Conservation (phyloP, 169 alveolate species). For the Ophryocystis elektroscirrha region DNA sequence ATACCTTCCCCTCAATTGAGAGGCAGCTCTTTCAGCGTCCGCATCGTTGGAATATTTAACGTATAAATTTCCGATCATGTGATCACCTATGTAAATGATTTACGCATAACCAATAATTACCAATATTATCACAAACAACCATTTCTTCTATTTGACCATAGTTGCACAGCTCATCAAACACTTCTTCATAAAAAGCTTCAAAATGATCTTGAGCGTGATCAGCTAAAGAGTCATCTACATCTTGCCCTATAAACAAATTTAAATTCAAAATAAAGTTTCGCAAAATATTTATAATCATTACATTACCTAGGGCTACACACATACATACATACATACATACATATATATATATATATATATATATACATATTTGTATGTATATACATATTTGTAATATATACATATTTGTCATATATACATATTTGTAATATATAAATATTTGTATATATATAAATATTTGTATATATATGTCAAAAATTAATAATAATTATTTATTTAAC, state of each 20-base stretch:
- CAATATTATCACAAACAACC: constrained; percentile 94
- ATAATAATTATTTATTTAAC: neutral
- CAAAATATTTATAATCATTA: too few relatives aligned
- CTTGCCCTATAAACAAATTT: constrained; percentile 2
- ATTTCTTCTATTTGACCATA: constrained; percentile 90
- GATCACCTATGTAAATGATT: constrained; percentile 54
- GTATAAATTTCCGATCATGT: constrained; percentile 90
- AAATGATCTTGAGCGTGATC: constrained; percentile 88
- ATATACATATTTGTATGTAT: too few relatives aligned
- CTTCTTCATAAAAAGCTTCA: constrained; percentile 92
- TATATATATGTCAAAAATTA: neutral
- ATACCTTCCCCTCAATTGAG: constrained; percentile 71
- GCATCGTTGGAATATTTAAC: constrained; percentile 79
- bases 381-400: too few relatives aligned
- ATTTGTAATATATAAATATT: too few relatives aligned
- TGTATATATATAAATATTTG: too few relatives aligned
- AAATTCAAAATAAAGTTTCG: too few relatives aligned
- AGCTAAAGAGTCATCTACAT: constrained; percentile 60
- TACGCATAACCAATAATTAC: neutral
- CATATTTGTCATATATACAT: constrained; percentile 1
- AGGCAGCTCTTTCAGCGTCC: constrained; percentile 75
- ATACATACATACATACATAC: neutral
- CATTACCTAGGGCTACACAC: too few relatives aligned
- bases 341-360: neutral
- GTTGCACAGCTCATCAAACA: constrained; percentile 73